A percentile compares a stretch with the other conserved stretches of the same genome.
Evolutionary conservation across 2,329 filamentous ascomycete species (phyloP).

Genomic region (Neonectria coccinea): DNA sequence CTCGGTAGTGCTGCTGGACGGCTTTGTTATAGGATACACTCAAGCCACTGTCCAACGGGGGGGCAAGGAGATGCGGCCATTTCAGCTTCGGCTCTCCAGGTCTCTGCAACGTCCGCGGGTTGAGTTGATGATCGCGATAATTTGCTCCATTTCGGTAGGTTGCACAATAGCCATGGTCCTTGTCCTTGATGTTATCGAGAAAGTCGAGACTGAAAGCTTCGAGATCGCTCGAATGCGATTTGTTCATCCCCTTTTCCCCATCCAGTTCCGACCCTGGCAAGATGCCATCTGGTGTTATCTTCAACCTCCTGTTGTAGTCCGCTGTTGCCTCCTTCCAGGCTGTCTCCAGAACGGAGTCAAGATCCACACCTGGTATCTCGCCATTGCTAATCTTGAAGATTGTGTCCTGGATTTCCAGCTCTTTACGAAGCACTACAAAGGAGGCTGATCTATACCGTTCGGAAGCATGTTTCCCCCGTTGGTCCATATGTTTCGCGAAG

Average conservation of each 20-base stretch:
- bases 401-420: slow-evolving; percentile 27
- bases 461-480: too few species aligned
- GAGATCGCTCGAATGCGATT: slow-evolving; percentile 33
- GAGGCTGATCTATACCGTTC: too few species aligned
- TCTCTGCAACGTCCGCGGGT: background rate
- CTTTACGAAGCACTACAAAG: slow-evolving; percentile 23
- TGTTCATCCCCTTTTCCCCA: slow-evolving; percentile 24
- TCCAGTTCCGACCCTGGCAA: slow-evolving; percentile 32
- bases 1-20: slow-evolving; percentile 24
- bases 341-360: slow-evolving; percentile 21
- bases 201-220: slow-evolving; percentile 36
- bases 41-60: too few species aligned
- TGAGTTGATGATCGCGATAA: slow-evolving; percentile 18
- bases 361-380: background rate
- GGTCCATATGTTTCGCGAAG: background rate
- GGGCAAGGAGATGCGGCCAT: background rate
- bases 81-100: background rate
- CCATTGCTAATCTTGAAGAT: slow-evolving; percentile 24
- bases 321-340: slow-evolving; percentile 29
- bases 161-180: slow-evolving; percentile 5
- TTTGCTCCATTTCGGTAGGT: slow-evolving; percentile 40
- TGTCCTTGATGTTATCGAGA: slow-evolving; percentile 14
- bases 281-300: background rate
- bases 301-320: background rate
- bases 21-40: slow-evolving; percentile 24